Conservation (phyloP, 108 stramenopile species). For the Cafeteria roenbergensis region DNA sequence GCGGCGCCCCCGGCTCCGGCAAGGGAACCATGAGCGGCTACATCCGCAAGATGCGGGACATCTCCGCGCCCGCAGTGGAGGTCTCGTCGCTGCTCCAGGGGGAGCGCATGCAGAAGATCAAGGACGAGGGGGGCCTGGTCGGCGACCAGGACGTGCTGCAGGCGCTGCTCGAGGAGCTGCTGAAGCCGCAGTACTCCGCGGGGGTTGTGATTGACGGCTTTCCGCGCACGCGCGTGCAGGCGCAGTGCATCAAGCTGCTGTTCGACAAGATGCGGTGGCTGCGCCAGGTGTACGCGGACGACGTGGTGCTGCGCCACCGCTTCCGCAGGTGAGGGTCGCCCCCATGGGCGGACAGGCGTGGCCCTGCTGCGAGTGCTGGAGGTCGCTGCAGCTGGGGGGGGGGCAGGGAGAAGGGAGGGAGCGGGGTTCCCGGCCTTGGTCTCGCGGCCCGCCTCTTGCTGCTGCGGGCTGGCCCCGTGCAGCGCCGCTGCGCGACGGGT, state of each 20-base stretch:
- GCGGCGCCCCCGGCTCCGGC: slow-evolving; percentile 10
- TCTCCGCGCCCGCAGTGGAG: background rate
- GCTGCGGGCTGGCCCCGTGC: too few species aligned
- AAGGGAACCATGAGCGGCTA: background rate
- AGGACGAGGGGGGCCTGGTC: slow-evolving; percentile 4
- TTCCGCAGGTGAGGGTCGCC: too few species aligned
- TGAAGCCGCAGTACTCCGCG: background rate
- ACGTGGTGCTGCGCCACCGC: background rate
- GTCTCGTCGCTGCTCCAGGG: background rate
- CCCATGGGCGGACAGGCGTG: too few species aligned
- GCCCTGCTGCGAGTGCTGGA: too few species aligned
- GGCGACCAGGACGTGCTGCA: background rate
- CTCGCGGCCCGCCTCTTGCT: too few species aligned
- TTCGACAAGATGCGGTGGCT: background rate
- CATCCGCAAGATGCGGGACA: background rate
- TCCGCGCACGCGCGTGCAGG: slow-evolving; percentile 5
- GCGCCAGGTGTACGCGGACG: background rate
- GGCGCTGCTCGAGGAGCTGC: slow-evolving; percentile 2
- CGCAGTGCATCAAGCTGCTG: background rate
- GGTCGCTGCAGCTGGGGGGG: too few species aligned
- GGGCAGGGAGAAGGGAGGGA: too few species aligned
- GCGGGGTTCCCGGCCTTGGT: too few species aligned
- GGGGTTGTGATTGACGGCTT: slow-evolving; percentile 4
- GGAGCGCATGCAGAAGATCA: background rate
- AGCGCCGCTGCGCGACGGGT: too few species aligned